A percentile compares a stretch with the other conserved stretches of the same genome.
phyloP scores from a whole-genome alignment of 129 eudicot species.

The Arctium lappa region DNA sequence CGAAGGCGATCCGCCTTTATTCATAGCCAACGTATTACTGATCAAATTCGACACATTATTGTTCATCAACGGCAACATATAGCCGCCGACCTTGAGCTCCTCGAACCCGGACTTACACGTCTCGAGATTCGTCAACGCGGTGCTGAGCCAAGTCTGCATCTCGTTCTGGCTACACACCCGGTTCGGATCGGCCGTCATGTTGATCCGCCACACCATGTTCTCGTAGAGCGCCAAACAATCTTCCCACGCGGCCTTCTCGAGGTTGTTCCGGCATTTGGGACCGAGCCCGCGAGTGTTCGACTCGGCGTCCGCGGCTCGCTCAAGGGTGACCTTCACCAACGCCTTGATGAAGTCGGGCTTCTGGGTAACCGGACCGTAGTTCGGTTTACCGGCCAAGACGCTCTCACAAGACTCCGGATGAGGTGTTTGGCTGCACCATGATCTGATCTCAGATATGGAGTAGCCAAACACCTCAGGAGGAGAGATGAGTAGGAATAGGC shows the following conservation, averaged over 20 bases:
- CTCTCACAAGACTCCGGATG: constrained; percentile 60
- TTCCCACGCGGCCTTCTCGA: constrained; percentile 64
- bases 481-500: constrained; percentile 19
- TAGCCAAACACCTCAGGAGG: constrained; percentile 17
- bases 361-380: constrained; percentile 28
- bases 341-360: constrained; percentile 50
- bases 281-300: constrained; percentile 38
- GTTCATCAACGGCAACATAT: constrained; percentile 38
- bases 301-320: constrained; percentile 30
- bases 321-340: constrained; percentile 40
- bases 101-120: constrained; percentile 52
- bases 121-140: constrained; percentile 61
- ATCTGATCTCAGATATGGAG: constrained; percentile 29
- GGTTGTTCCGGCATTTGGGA: constrained; percentile 33
- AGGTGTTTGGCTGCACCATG: constrained; percentile 79
- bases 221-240: constrained; percentile 69
- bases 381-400: constrained; percentile 39
- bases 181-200: constrained; percentile 45
- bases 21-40: constrained; percentile 60
- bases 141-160: constrained; percentile 69
- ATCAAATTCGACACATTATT: constrained; percentile 47
- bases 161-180: constrained; percentile 43
- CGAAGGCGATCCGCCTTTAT: constrained; percentile 13
- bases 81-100: constrained; percentile 41
- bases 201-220: constrained; percentile 37